phyloP scores from a whole-genome alignment of 768 basidiomycete genomes.

The Pleurotus citrinopileatus region DNA sequence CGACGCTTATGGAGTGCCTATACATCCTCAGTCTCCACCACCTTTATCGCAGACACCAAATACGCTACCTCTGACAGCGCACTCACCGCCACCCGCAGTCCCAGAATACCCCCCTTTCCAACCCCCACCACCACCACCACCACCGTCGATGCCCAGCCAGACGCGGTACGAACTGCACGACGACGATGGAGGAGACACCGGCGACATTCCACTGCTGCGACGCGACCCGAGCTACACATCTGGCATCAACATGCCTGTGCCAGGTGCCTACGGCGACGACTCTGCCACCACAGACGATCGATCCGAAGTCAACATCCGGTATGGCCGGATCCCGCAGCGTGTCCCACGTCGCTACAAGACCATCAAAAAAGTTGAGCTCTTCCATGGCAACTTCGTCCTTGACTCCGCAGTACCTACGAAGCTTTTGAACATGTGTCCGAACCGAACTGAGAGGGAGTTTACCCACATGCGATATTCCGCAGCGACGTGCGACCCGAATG shows the following conservation, averaged over 20 bases:
- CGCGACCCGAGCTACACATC: conserved; percentile 34
- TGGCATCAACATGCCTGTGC: conserved; percentile 33
- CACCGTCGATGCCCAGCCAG: conserved; percentile 18
- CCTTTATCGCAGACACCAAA: conserved; percentile 17
- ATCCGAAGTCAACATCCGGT: conserved; percentile 65
- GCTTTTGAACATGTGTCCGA: conserved; percentile 77
- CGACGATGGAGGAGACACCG: conserved; percentile 44
- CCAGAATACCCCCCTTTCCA: conserved; percentile 23
- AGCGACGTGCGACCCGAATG: conserved; percentile 94
- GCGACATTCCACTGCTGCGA: conserved; percentile 65
- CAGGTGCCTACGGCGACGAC: conserved; percentile 43
- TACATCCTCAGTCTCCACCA: conserved; percentile 23
- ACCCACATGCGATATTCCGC: conserved; percentile 96
- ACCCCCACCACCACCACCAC: conserved; percentile 21
- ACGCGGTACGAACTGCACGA: conserved; percentile 40
- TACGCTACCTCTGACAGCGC: conserved; percentile 8
- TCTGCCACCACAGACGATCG: conserved; percentile 22
- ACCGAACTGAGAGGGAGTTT: conserved; percentile 82
- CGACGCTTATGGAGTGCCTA: conserved; percentile 16
- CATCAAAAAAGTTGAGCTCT: conserved; percentile 89
- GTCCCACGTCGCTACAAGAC: conserved; percentile 91
- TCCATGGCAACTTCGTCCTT: conserved; percentile 91
- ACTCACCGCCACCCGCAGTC: conserved; percentile 7
- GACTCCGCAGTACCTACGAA: conserved; percentile 92
- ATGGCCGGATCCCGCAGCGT: conserved; percentile 88